Evolutionary conservation across 371 early-diverging fungal genomes (phyloP).

Genomic region (Capniomyces stellatus): DNA sequence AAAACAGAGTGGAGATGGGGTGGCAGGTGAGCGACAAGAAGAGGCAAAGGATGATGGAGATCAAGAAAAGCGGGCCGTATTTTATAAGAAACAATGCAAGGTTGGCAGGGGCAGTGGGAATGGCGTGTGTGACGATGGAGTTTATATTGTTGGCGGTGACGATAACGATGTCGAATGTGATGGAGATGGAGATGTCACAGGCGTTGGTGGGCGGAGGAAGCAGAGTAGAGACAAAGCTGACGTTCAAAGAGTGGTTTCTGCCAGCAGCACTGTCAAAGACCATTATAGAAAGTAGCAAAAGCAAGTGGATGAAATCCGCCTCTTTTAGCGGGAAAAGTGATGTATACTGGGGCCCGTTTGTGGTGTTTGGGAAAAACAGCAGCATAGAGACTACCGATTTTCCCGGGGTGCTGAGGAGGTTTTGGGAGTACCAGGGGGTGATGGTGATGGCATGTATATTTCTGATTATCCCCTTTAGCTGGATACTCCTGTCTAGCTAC

Average conservation of each 20-base stretch:
- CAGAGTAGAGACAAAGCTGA: not conserved
- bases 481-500: not conserved
- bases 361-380: not conserved
- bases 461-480: constrained; percentile 2
- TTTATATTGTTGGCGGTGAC: constrained; percentile 3
- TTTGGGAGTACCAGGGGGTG: constrained; percentile 7
- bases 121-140: constrained; percentile 2
- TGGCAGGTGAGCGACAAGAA: not conserved
- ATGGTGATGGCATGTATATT: not conserved
- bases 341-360: not conserved
- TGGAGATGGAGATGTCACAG: not conserved
- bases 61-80: not conserved
- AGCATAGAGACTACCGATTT: constrained; percentile 1
- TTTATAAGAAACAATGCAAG: not conserved
- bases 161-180: not conserved
- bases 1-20: not conserved
- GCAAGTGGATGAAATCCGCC: not conserved
- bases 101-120: constrained; percentile 1
- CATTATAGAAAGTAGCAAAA: not conserved
- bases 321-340: not conserved
- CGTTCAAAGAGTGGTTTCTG: not conserved
- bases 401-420: not conserved
- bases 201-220: not conserved
- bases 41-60: not conserved
- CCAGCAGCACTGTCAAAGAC: not conserved